Evolutionary conservation across 2,329 filamentous ascomycete genomes (phyloP).

Genomic region (Aspergillus eucalypticola): DNA sequence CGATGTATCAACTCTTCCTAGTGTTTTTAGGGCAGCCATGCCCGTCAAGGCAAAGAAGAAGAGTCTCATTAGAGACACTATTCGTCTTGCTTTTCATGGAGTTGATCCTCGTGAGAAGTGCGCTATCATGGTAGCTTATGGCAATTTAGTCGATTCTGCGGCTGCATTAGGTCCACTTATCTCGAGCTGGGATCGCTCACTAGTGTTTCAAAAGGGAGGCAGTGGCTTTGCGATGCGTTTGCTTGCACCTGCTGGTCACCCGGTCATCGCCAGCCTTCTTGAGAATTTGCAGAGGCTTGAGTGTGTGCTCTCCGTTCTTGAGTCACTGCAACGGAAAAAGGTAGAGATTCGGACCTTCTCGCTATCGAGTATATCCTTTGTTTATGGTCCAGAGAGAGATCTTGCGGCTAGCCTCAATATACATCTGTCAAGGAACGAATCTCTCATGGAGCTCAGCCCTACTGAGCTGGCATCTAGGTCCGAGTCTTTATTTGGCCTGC

Average conservation of each 20-base stretch:
- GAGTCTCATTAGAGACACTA: slow-evolving; percentile 34
- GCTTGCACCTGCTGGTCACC: slow-evolving; percentile 36
- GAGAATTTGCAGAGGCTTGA: slow-evolving; percentile 42
- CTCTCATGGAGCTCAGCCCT: slow-evolving; percentile 24
- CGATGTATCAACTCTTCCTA: slow-evolving; percentile 31
- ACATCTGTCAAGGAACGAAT: slow-evolving; percentile 24
- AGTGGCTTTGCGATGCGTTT: slow-evolving; percentile 42
- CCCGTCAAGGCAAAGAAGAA: slow-evolving; percentile 29
- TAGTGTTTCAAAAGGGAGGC: slow-evolving; percentile 37
- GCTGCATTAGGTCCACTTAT: slow-evolving; percentile 29
- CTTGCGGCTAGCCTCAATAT: slow-evolving; percentile 36
- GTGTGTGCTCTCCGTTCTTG: slow-evolving; percentile 37
- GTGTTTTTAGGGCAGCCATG: slow-evolving; percentile 30
- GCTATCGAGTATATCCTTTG: slow-evolving; percentile 37
- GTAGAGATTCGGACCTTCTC: slow-evolving; percentile 37
- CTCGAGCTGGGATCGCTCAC: slow-evolving; percentile 30
- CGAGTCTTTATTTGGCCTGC: slow-evolving; percentile 30
- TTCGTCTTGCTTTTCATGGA: slow-evolving; percentile 42
- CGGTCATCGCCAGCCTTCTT: slow-evolving; percentile 38
- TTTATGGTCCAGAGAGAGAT: slow-evolving; percentile 32
- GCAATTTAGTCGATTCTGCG: slow-evolving; percentile 31
- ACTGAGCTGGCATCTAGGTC: slow-evolving; percentile 23
- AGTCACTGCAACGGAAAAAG: slow-evolving; percentile 36
- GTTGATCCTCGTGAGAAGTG: slow-evolving; percentile 35
- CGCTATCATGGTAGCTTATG: slow-evolving; percentile 40